phyloP scores from a whole-genome alignment of 129 eudicot species.

The Apium graveolens region DNA sequence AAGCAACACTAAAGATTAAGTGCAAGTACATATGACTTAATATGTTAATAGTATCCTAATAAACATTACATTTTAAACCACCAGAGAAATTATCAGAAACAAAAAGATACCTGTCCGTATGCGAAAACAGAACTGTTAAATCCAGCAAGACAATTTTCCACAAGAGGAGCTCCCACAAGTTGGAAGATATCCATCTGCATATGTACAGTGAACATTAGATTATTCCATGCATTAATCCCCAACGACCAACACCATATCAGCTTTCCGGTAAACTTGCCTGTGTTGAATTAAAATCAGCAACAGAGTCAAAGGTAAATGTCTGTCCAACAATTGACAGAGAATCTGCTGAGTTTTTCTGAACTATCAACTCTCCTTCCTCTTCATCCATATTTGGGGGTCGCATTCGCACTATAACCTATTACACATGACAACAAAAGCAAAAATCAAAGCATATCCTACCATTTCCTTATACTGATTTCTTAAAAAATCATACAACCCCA shows the following conservation, averaged over 20 bases:
- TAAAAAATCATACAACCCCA: not conserved
- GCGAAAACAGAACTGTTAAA: conserved; percentile 98
- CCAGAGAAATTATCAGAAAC: no score
- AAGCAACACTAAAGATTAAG: not conserved
- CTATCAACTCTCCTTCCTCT: conserved; percentile 62
- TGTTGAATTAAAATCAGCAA: conserved; percentile 62
- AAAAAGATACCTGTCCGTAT: conserved; percentile 76
- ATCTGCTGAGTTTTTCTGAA: conserved; percentile 55
- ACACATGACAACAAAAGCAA: not conserved
- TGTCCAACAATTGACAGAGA: conserved; percentile 67
- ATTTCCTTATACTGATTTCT: not conserved
- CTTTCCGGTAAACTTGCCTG: conserved; percentile 44
- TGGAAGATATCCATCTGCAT: conserved; percentile 74
- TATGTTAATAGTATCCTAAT: not conserved
- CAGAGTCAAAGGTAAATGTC: conserved; percentile 71
- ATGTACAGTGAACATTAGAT: conserved; percentile 4
- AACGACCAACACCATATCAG: not conserved
- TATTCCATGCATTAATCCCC: not conserved
- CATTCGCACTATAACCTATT: conserved; percentile 81
- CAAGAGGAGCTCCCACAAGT: conserved; percentile 90
- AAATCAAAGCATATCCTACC: not conserved
- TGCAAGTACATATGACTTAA: not conserved
- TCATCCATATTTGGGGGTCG: conserved; percentile 70
- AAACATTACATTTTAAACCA: not conserved
- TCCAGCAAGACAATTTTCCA: conserved; percentile 93